Percentiles rank a stretch among this genome's conserved stretches.
phyloP scores from a whole-genome alignment of 345 rosid genomes.

The Cardamine occulta region DNA sequence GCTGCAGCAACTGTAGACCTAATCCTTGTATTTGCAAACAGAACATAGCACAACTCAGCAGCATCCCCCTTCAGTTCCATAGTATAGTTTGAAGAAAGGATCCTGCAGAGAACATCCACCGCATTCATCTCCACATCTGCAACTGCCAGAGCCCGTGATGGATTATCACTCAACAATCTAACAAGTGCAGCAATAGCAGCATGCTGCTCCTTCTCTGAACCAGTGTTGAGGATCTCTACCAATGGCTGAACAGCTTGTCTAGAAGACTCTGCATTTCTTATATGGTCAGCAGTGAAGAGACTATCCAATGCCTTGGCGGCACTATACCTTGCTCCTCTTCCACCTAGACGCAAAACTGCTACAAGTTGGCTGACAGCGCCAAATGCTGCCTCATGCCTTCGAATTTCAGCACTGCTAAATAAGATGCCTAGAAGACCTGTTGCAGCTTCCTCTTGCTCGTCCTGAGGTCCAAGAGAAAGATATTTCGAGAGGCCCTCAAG shows the following conservation, averaged over 20 bases:
- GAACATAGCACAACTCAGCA: conserved; percentile 95
- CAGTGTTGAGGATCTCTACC: conserved; percentile 96
- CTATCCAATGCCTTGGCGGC: conserved; percentile 98
- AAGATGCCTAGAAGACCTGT: conserved; percentile 89
- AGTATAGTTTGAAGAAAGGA: conserved; percentile 89
- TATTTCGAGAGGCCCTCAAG: conserved; percentile 93
- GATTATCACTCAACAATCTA: conserved; percentile 93
- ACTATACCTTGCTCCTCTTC: conserved; percentile 95
- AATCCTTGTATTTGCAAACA: conserved; percentile 87
- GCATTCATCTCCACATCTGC: conserved; percentile 99
- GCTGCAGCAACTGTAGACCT: conserved; percentile 98
- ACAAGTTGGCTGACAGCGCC: conserved; percentile 96
- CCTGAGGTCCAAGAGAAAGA: conserved; percentile 98
- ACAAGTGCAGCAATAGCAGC: conserved; percentile 98
- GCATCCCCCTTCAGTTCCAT: conserved; percentile 98
- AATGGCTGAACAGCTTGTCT: conserved; percentile 97
- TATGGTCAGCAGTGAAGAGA: conserved; percentile 95
- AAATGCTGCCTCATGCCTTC: conserved; percentile 95
- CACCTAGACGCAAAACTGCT: conserved; percentile 95
- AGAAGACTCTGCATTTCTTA: conserved; percentile 92
- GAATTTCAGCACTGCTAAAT: conserved; percentile 88
- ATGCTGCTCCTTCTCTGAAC: conserved; percentile 95
- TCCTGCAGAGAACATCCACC: conserved; percentile 95
- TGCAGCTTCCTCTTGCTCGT: conserved; percentile 99
- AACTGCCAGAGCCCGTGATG: conserved; percentile 91